Base-by-base conservation (phyloP, 192 early-diverging fungal genomes). In the Coemansia sp. region DNA sequence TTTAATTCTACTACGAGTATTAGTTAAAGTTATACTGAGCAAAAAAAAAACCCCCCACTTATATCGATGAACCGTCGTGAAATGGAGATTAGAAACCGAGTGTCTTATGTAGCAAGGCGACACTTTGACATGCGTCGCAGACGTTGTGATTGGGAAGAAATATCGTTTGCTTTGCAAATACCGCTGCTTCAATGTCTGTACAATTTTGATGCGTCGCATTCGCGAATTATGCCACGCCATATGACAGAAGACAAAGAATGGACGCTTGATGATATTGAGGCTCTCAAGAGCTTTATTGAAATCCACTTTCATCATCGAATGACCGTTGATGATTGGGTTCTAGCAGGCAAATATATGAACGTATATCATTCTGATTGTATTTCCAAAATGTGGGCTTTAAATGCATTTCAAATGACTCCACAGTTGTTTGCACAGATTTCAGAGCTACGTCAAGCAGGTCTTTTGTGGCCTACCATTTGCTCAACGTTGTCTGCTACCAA, bases 321-420 rank as follows among this genome's bases (percentile, higher is more conserved):
- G 72, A 64, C 61, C 1, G 59, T 72, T 6, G 61, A 72, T n/a
- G 78, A 81, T 67, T 81, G 78, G 78, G 54, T 57, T 25, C 58
- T 81, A 21, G 62, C 61, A 5, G 78, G 78, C 19, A 75, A 70
- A 23, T 81, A 72, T 55, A 81, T 81, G 66, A 81, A 81, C 52
- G 72, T 81, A 3, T 22, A 42, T 22, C 72, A 72, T 57, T 70
- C 63, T 1, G 64, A 75, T 61, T 81, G 78, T 24, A 75, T 81
- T 8, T 63, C 66, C 51, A 81, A 75, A 55, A 75, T 75, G 78
- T 80, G 72, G 78, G 66, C 53, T 21, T 52, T 80, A 9, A 68
- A 66, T 64, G 52, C 54, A 50, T 69, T 75, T 51, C 62, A 63
- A 10, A 72, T 80, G 72, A 72, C 72, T 1, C 66, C 68, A 31